Evolutionary conservation across 148 eudicot genomes (phyloP), one percentile per base, ranked within the genome.

Genomic region (Heliamphora exappendiculata): DNA sequence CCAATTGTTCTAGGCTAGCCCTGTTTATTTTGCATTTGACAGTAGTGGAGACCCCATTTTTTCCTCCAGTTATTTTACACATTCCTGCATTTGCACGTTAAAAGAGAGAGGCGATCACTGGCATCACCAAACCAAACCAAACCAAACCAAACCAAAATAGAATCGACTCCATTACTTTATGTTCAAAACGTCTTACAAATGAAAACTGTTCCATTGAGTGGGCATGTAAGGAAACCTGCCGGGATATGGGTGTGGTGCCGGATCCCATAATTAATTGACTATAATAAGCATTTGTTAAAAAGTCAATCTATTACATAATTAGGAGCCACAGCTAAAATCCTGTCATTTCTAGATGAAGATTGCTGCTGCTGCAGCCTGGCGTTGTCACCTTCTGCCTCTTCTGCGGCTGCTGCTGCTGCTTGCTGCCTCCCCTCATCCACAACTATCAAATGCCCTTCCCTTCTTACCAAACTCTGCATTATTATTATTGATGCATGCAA

Each of bases 301-400:
- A 51, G 1, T 34, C 57, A 71, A 10, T 95, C 98, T 1, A 88
- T 58, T 8, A 92, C 92, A 80, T 84, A 93, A 73, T 95, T 93
- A 45, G 99, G 98, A 28, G 99, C 97, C 73, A 91, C 99, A 19
- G 89, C 96, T 81, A 95, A 84, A 65, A 95, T 89, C 74, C 99
- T 84, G 51, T 95, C 89, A 75, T 89, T 89, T 79, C 93, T 85
- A 67, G 97, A 88, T 12, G 78, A 81, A 22, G 87, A 67, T 34
- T 42, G n/a, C 67, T 62, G 67, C n/a, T n/a, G n/a, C 29, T 89
- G 47, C 73, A 70, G 89, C 74, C 75, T 84, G 7, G 67, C 86
- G 33, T 74, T 79, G 26, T 85, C 91, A 73, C 75, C 93, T 24
- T 81, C 90, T 34, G 39, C 67, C 41, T 31, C 67, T n/a, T n/a